Percentiles rank a stretch among this genome's conserved stretches.
These are phyloP conservation scores for Sclerotinia glacialis DNA, from an alignment of 2,329 filamentous ascomycete genomes.

Conservation along the genomic window DNA sequence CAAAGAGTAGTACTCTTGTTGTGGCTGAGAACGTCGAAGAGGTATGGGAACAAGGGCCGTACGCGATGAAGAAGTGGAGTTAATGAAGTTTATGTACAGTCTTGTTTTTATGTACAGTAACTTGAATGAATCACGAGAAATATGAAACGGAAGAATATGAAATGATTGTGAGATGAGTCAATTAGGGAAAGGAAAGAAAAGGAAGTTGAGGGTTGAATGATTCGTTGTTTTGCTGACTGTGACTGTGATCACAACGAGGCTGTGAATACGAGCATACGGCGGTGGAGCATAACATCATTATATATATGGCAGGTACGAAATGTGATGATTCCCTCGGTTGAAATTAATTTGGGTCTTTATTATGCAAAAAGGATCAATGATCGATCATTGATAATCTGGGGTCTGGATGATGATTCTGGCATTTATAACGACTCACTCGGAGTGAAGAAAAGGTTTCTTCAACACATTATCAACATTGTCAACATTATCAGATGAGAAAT, in stretches of 20 bases:
- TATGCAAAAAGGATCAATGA: background rate
- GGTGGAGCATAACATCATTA: background rate
- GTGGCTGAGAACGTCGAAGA: slow-evolving; percentile 11
- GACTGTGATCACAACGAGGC: slow-evolving; percentile 1
- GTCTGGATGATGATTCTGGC: too few species aligned
- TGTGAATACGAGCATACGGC: background rate
- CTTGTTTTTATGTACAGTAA: background rate
- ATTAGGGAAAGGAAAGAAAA: background rate
- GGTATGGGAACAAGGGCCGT: background rate
- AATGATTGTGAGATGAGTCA: background rate
- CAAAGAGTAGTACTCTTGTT: slow-evolving; percentile 2
- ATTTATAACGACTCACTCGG: too few species aligned
- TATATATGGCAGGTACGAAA: background rate
- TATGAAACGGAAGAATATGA: background rate
- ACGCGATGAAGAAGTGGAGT: background rate
- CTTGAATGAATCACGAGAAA: background rate
- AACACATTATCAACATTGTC: too few species aligned
- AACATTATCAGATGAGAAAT: too few species aligned
- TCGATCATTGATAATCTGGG: too few species aligned
- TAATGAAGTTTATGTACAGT: too few species aligned
- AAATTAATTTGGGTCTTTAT: background rate
- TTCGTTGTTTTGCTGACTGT: background rate
- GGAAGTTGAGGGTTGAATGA: background rate
- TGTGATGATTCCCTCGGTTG: slow-evolving; percentile 10
- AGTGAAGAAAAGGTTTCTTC: too few species aligned